Base-by-base conservation (phyloP, 2,329 filamentous ascomycete species). In the Botrytis paeoniae region DNA sequence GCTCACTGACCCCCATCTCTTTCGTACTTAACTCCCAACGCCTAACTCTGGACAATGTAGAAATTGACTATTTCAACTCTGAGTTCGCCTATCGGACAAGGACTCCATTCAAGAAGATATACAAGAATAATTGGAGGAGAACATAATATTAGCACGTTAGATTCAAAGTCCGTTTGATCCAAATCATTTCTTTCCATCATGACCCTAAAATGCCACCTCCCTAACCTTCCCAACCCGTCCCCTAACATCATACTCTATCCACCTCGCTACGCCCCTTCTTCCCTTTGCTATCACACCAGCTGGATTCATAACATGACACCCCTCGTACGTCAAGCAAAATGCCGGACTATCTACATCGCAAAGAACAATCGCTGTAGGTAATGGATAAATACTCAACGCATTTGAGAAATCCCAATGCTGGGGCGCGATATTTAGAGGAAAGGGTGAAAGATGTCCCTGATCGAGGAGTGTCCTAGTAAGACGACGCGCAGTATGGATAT, bases 281-380 rank as follows among this genome's bases (percentile, higher is more conserved):
- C 91, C 91, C 0, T 88, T 85, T 0, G 93, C 90, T 37, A 97
- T 86, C 68, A 99, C 82, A 66, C 88, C 86, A 9, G 94, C 94
- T 0, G 96, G 95, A 81, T 99, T 99, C 88, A 99, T 91, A 48
- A 98, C 95, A 83, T 96, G 93, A 80, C 96, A 98, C 0, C 95
- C 95, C 82, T 97, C 95, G 80, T 98, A 98, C 22, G 93, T 97
- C 76, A 98, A 85, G 71, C 92, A 92, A 79, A 97, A 99, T 0
- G 94, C 87, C 22, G 93, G 91, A 16, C 92, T 91, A 60, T 95
- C 93, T 0, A 92, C 86, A 82, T 99, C 96, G 2, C 94, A 91
- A 6, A 99, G 83, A 25, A 97, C 89, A 79, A 98, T 85, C 0
- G 93, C 90, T 32, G 93, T 95, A 2, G 96, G 96, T 41, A 98